Evolutionary conservation across 73 alveolate genomes (phyloP).

Genomic region (Tetrahymena thermophila): DNA sequence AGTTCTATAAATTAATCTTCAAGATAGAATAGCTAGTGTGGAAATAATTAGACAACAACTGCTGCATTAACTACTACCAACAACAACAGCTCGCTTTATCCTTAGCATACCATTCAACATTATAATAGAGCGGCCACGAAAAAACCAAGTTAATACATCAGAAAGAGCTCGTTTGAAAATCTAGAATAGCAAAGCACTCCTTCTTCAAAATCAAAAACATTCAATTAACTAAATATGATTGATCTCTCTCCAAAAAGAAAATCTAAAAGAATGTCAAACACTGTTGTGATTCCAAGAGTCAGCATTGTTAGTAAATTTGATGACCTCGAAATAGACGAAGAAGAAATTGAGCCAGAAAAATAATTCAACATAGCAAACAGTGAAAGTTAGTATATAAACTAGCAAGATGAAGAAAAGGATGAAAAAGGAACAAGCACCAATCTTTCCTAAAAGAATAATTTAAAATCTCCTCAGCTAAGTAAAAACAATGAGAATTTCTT

Average conservation of each 20-base stretch:
- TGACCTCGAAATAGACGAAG: not conserved
- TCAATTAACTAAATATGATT: not conserved
- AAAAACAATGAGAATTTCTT: no score
- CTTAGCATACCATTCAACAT: not conserved
- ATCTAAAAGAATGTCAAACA: not conserved
- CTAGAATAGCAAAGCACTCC: not conserved
- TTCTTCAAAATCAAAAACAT: not conserved
- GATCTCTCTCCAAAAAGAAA: not conserved
- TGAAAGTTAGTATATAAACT: not conserved
- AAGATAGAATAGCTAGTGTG: not conserved
- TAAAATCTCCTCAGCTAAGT: not conserved
- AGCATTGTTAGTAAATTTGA: not conserved
- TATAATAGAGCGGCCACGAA: not conserved
- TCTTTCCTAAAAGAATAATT: not conserved
- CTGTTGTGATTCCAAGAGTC: not conserved
- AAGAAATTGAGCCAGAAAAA: not conserved
- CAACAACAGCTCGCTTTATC: not conserved
- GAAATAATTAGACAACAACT: not conserved
- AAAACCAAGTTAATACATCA: not conserved
- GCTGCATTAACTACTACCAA: not conserved
- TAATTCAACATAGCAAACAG: not conserved
- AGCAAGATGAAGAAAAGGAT: not conserved
- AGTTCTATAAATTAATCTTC: not conserved
- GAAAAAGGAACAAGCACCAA: not conserved
- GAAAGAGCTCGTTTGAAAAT: not conserved